Percentiles rank a stretch among this genome's conserved stretches.
These are phyloP conservation scores for Lathyrus tuberosus DNA, from an alignment of 306 rosid genomes.

Conservation along the genomic window DNA sequence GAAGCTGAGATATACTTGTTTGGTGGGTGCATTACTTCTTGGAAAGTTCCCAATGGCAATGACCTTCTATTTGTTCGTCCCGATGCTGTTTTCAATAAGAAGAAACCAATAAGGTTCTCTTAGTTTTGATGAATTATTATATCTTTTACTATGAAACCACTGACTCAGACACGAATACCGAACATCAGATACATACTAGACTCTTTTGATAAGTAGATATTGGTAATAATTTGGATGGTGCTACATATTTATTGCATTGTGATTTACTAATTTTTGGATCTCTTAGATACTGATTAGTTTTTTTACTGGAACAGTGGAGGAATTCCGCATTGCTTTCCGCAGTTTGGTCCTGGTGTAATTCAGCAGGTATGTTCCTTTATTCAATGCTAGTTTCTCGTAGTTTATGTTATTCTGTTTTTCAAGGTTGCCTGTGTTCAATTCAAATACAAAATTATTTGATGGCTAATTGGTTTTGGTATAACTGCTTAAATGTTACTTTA, in stretches of 20 bases:
- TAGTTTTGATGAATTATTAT: background rate
- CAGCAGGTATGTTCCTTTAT: slow-evolving; percentile 73
- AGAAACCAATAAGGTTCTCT: slow-evolving; percentile 89
- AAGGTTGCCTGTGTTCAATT: background rate
- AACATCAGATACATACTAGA: background rate
- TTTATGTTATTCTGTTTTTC: slow-evolving; percentile 19
- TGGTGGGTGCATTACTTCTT: slow-evolving; percentile 88
- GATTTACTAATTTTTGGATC: slow-evolving; percentile 18
- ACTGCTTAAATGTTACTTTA: background rate
- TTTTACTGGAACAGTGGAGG: slow-evolving; percentile 77
- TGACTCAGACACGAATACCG: background rate
- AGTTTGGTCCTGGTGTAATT: slow-evolving; percentile 93
- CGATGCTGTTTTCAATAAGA: slow-evolving; percentile 83
- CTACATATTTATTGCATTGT: background rate
- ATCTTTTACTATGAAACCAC: background rate
- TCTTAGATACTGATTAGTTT: slow-evolving; percentile 44
- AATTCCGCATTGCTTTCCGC: slow-evolving; percentile 96
- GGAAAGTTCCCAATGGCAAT: slow-evolving; percentile 77
- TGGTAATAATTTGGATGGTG: background rate
- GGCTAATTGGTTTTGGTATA: slow-evolving; percentile 14
- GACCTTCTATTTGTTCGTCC: slow-evolving; percentile 94
- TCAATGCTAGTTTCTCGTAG: slow-evolving; percentile 10
- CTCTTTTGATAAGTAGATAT: too few species aligned
- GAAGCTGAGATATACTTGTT: slow-evolving; percentile 82
- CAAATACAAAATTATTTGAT: background rate